Evolutionary conservation across 331 rosid genomes (phyloP).

Genomic region (Saraca asoca): DNA sequence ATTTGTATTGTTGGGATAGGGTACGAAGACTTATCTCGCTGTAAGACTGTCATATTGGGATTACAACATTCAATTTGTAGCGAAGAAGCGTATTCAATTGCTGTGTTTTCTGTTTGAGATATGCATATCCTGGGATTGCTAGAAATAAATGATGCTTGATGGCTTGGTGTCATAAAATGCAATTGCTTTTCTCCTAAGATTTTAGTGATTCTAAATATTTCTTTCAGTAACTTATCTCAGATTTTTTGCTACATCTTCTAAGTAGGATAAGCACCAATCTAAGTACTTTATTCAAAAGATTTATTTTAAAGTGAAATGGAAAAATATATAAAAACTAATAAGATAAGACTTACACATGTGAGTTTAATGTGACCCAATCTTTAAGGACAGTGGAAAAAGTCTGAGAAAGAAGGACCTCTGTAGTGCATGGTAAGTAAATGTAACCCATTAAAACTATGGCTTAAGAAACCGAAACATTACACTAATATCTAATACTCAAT

Average conservation of each 20-base stretch:
- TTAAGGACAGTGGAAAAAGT: not conserved
- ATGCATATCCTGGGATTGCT: not conserved
- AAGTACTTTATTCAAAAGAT: not conserved
- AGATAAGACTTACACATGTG: not conserved
- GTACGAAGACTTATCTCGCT: not conserved
- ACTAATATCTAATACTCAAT: not conserved
- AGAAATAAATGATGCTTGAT: not conserved
- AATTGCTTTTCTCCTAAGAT: not conserved
- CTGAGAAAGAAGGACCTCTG: not conserved
- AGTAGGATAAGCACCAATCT: not conserved
- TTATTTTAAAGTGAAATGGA: not conserved
- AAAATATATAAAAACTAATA: not conserved
- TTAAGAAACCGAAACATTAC: not conserved
- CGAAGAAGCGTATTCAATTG: not conserved
- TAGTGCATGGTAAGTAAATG: not conserved
- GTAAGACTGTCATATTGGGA: not conserved
- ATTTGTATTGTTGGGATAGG: not conserved
- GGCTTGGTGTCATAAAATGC: not conserved
- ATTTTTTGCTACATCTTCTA: not conserved
- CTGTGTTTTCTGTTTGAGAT: not conserved
- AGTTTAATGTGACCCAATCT: not conserved
- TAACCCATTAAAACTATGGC: not conserved
- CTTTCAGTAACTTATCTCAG: not conserved
- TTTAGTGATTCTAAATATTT: not conserved
- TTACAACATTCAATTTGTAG: conserved; percentile 12